A percentile compares a stretch with the other conserved stretches of the same genome.
phyloP scores from a whole-genome alignment of 139 green algal species.

The Closterium sp. region DNA sequence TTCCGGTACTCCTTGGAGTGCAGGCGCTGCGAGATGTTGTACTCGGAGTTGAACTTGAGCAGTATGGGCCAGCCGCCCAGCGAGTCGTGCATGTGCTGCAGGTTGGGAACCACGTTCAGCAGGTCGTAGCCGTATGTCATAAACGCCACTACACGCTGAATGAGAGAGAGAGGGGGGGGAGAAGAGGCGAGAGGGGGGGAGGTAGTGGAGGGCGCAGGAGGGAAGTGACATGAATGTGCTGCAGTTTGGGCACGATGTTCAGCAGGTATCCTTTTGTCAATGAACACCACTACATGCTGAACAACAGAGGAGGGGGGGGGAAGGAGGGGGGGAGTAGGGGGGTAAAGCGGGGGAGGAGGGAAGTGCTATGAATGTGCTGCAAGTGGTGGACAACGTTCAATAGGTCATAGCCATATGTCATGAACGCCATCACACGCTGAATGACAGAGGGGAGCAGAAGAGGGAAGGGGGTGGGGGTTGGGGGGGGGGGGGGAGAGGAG shows the following conservation, averaged over 20 bases:
- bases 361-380: too few relatives aligned
- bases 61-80: neutral
- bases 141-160: neutral
- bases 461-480: too few relatives aligned
- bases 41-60: neutral
- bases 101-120: neutral
- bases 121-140: neutral
- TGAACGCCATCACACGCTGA: too few relatives aligned
- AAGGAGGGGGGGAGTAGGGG: too few relatives aligned
- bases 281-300: neutral
- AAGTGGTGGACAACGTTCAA: too few relatives aligned
- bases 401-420: too few relatives aligned
- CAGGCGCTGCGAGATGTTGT: neutral
- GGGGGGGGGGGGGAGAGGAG: too few relatives aligned
- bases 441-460: too few relatives aligned
- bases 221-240: neutral
- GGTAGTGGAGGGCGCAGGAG: neutral
- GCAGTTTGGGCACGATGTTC: neutral
- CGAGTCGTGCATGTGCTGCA: neutral
- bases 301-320: neutral
- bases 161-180: too few relatives aligned
- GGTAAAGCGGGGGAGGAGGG: too few relatives aligned
- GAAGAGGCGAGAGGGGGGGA: too few relatives aligned
- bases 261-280: neutral
- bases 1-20: neutral